These are phyloP conservation scores for Backusella psychrophila DNA, from an alignment of 192 early-diverging fungal species.

Conservation along the genomic window DNA sequence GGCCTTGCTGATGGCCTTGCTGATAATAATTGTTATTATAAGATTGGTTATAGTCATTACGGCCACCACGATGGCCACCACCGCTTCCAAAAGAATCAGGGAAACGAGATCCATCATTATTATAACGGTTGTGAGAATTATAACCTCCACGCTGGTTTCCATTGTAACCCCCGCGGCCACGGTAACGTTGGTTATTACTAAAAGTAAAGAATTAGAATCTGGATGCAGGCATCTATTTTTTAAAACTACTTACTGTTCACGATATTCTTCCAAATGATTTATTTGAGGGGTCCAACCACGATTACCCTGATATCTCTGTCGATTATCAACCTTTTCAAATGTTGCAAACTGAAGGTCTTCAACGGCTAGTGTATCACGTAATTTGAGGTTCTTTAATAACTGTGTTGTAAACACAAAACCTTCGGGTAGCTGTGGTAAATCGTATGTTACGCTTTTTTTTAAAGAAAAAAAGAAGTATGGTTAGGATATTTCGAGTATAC, in stretches of 20 bases:
- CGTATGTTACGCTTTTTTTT: slow-evolving; percentile 30
- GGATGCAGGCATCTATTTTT: neutral
- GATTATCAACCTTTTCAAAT: slow-evolving; percentile 42
- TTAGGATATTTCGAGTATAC: neutral
- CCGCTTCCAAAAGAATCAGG: slow-evolving; percentile 29
- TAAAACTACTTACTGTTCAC: slow-evolving; percentile 27
- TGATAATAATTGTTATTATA: neutral
- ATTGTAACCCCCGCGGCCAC: slow-evolving; percentile 10
- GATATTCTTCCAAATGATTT: slow-evolving; percentile 32
- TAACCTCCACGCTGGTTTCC: slow-evolving; percentile 19
- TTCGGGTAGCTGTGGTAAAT: slow-evolving; percentile 21
- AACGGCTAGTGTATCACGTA: slow-evolving; percentile 25
- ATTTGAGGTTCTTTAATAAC: slow-evolving; percentile 30
- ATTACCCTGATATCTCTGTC: slow-evolving; percentile 34
- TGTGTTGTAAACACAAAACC: slow-evolving; percentile 19
- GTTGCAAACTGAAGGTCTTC: slow-evolving; percentile 45
- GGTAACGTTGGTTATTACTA: slow-evolving; percentile 31
- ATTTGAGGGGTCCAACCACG: slow-evolving; percentile 39
- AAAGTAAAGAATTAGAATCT: slow-evolving; percentile 1
- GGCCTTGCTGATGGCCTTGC: too few species aligned
- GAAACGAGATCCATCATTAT: slow-evolving; percentile 29
- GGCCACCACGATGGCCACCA: neutral
- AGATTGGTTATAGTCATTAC: neutral
- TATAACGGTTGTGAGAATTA: slow-evolving; percentile 8
- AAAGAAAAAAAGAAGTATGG: neutral